phyloP scores from a whole-genome alignment of 768 basidiomycete species.

The Rhizopogon vulgaris region DNA sequence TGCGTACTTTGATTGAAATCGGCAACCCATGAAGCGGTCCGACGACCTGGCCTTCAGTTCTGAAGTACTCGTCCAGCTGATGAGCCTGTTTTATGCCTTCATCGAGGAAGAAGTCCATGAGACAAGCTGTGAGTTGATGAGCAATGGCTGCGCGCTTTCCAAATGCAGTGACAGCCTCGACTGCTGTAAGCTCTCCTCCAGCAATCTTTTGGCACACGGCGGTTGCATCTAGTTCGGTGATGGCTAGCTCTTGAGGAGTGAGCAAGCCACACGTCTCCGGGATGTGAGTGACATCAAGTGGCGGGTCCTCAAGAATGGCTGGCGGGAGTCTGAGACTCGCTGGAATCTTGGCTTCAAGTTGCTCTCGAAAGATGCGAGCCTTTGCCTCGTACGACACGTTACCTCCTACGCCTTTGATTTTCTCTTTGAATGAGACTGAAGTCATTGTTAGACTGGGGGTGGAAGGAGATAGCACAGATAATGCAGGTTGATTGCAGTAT shows the following conservation, averaged over 20 bases:
- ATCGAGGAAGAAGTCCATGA: conserved; percentile 42
- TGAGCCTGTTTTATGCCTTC: conserved; percentile 32
- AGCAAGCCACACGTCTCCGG: conserved; percentile 28
- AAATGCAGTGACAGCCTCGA: conserved; percentile 37
- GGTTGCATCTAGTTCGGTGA: conserved; percentile 33
- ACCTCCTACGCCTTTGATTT: conserved; percentile 17
- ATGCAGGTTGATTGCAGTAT: not conserved
- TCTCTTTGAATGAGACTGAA: conserved; percentile 14
- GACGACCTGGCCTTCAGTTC: conserved; percentile 29
- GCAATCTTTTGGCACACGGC: conserved; percentile 23
- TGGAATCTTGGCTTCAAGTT: conserved; percentile 21
- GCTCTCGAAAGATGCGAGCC: conserved; percentile 13
- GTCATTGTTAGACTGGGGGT: not conserved
- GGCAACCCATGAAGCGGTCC: conserved; percentile 41
- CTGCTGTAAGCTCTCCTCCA: conserved; percentile 27
- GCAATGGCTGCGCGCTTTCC: conserved; percentile 48
- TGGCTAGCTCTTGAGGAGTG: conserved; percentile 24
- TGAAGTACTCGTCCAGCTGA: conserved; percentile 36
- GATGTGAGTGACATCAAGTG: conserved; percentile 27
- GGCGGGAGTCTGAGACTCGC: conserved; percentile 10
- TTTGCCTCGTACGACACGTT: conserved; percentile 13
- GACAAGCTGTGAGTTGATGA: conserved; percentile 37
- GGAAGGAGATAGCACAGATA: not conserved
- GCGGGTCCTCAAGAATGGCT: conserved; percentile 15
- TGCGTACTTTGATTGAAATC: conserved; percentile 32